Evolutionary conservation across 176 grass and related monocot genomes (phyloP), one percentile per base, ranked within the genome.

Genomic region (Hordeum marinum): DNA sequence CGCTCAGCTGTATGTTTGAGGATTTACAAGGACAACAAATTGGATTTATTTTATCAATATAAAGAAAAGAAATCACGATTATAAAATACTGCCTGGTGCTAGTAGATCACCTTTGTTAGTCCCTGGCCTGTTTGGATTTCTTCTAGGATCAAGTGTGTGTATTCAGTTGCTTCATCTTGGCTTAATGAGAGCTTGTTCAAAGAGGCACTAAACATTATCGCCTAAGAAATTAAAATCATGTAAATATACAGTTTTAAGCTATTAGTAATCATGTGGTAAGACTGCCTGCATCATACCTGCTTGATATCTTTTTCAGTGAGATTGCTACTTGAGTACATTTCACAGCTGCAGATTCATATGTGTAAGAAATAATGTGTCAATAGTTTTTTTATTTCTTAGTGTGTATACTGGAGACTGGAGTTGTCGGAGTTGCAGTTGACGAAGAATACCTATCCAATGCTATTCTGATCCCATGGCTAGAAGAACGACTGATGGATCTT

Each of bases 111-210:
- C 83, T 85, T 14, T 24, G 59, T 4, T 24, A 77, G 4, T 34
- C 75, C 74, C 69, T 85, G 75, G 63, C 24, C 62, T 34, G 45
- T 78, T 20, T 60, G 75, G 35, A 85, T 25, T 11, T 85, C 83
- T 59, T 78, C 75, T 70, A 78, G 83, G 35, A 85, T 70, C 63
- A 85, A 70, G 7, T 85, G 35, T 17, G 83, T 78, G 46, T 85
- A 78, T 78, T 85, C 63, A 17, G 48, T 59, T 0, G 63, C 83
- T 54, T 85, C 83, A 2, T 79, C 83, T 59, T 78, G 75, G 83
- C 18, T 85, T 78, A 85, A 42, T 4, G 73, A 59, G 24, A 85
- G 46, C 34, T 70, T 85, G 74, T 78, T 78, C 74, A 78, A 70
- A 59, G 74, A 70, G 63, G 83, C 74, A 23, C 83, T 70, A 24